A percentile compares a stretch with the other conserved stretches of the same genome.
Evolutionary conservation across 2,329 filamentous ascomycete genomes (phyloP).

Genomic region (Ustilaginoidea virens): DNA sequence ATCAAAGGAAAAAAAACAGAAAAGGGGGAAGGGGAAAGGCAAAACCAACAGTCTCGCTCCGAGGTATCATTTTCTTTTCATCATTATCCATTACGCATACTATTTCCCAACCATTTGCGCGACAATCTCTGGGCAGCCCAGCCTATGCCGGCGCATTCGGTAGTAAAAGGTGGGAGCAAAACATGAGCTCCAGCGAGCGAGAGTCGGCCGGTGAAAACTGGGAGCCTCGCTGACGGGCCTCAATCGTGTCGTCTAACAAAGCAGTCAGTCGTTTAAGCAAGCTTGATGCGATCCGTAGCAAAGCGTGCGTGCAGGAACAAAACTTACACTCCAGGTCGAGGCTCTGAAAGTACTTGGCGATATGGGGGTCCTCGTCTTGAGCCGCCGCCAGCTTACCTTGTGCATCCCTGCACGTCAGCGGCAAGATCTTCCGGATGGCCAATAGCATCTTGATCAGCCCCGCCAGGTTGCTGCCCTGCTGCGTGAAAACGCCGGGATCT

Average conservation of each 20-base stretch:
- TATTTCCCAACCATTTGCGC: no score
- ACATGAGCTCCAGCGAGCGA: conserved; percentile 33
- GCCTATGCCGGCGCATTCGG: conserved; percentile 15
- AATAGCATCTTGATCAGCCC: conserved; percentile 46
- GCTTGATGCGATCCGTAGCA: no score
- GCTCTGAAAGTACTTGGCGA: conserved; percentile 37
- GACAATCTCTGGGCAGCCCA: no score
- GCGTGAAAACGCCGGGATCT: conserved; percentile 38
- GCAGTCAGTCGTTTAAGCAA: conserved; percentile 1
- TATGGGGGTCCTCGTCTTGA: conserved; percentile 29
- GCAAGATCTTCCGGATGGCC: conserved; percentile 42
- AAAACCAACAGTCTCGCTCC: conserved; percentile 2
- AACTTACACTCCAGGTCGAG: conserved; percentile 42
- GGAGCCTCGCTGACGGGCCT: conserved; percentile 32
- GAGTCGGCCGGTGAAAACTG: conserved; percentile 35
- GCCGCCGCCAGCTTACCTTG: conserved; percentile 33
- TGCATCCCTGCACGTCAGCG: conserved; percentile 29
- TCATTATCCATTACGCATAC: conserved; percentile 16
- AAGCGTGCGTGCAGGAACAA: not conserved
- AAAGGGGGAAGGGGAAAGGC: no score
- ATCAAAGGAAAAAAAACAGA: not conserved
- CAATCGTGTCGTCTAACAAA: conserved; percentile 17
- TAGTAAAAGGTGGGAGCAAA: conserved; percentile 31
- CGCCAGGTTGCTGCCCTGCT: conserved; percentile 43
- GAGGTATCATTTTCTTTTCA: conserved; percentile 13